These are phyloP conservation scores for Gracilaria domingensis DNA, from an alignment of 23 red algal species.

Conservation along the genomic window DNA sequence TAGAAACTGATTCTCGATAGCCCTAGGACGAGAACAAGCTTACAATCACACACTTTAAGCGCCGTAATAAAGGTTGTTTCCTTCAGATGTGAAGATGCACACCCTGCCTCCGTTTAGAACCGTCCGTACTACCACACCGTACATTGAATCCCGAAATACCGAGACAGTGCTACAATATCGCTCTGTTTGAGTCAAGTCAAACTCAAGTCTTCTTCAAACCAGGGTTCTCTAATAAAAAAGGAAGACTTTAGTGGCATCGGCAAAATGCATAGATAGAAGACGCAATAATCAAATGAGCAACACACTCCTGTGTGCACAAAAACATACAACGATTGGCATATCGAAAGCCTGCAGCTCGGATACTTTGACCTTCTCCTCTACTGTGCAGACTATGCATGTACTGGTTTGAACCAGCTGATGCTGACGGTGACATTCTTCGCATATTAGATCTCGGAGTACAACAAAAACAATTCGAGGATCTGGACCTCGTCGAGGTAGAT, in stretches of 20 bases:
- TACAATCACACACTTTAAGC: background rate
- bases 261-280: slow-evolving; percentile 2
- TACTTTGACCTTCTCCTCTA: slow-evolving; percentile 33
- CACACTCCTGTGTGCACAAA: background rate
- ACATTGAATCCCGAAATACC: too few species aligned
- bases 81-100: too few species aligned
- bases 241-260: background rate
- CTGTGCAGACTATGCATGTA: slow-evolving; percentile 43
- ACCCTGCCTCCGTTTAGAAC: too few species aligned
- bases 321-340: background rate
- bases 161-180: too few species aligned
- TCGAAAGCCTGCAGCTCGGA: slow-evolving; percentile 33
- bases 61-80: background rate
- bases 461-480: slow-evolving; percentile 48
- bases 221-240: background rate
- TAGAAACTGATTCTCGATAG: background rate
- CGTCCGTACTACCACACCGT: too few species aligned
- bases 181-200: background rate
- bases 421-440: background rate
- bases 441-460: slow-evolving; percentile 43
- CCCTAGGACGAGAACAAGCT: background rate
- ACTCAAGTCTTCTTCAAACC: too few species aligned
- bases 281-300: background rate
- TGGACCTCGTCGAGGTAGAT: slow-evolving; percentile 15
- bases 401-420: background rate